Evolutionary conservation across 495 filamentous ascomycete species (phyloP), one percentile per base, ranked within the genome.

Genomic region (Aspergillus avenaceus): DNA sequence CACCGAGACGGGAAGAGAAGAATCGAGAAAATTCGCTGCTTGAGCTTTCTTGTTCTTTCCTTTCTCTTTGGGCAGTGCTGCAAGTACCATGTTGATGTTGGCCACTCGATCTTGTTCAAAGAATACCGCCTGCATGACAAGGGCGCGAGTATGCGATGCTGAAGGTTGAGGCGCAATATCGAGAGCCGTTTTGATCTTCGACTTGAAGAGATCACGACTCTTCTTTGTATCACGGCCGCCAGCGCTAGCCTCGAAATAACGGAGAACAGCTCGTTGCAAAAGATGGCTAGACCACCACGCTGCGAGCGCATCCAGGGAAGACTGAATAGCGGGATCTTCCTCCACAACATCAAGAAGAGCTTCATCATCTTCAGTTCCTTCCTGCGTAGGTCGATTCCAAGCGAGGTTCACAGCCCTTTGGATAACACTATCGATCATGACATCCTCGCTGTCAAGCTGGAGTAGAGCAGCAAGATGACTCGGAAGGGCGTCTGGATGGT

Each of bases 321-420:
- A 91, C 26, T 87, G 83, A 43, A 97, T 91, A 5, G 91, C 84
- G 32, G 82, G 80, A 56, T 97, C 92, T 28, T 92, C 88, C 16
- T 92, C 86, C 9, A 96, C 89, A 12, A 83, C 76, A 61, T 95
- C 87, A 70, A 95, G 85, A 22, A 87, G 80, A 36, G 85, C 85
- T 44, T 84, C 83, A 25, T 78, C 67, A 8, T 78, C 74, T 14
- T 74, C 70, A 1, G 82, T 76, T 21, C 84, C 79, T 54, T 86
- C 74, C 12, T 82, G 81, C 1, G 84, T 92, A 6, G 80, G 82
- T 46, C 80, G 79, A 61, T 95, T 95, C 86, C 90, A 96, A 8
- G 90, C 88, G 4, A 97, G 78, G 62, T 96, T 96, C 53, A 91
- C 90, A 2, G 90, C 91, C 40, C 91, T 81, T 63, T 96, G 90